Percentiles rank a stretch among this genome's conserved stretches.
These are phyloP conservation scores for Massariosphaeria phaeospora DNA, from an alignment of 495 filamentous ascomycete genomes.

Conservation along the genomic window DNA sequence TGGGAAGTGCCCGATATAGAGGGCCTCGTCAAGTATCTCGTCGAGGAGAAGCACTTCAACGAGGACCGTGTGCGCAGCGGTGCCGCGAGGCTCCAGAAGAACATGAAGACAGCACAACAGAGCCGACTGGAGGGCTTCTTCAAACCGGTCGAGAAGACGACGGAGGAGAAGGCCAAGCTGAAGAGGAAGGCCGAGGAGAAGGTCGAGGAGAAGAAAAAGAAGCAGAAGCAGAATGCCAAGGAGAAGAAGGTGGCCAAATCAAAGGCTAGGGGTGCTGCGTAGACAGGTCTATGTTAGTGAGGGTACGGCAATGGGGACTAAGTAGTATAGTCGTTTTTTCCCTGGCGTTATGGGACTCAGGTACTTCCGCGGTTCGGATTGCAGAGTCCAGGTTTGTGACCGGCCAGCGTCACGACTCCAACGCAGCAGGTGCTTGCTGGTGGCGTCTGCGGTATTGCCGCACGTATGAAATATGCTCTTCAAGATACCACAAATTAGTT, in stretches of 20 bases:
- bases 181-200: conserved; percentile 95
- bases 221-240: conserved; percentile 79
- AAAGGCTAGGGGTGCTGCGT: conserved; percentile 71
- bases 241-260: conserved; percentile 83
- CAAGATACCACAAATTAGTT: no score
- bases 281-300: no score
- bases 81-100: conserved; percentile 74
- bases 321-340: no score
- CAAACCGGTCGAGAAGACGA: conserved; percentile 84
- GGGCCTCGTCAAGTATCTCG: conserved; percentile 80
- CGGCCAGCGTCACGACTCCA: no score
- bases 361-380: no score
- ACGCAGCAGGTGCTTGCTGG: no score
- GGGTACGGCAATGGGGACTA: no score
- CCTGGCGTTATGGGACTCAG: no score
- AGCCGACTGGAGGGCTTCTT: conserved; percentile 95
- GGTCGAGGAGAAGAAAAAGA: conserved; percentile 84
- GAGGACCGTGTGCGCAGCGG: conserved; percentile 83
- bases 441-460: no score
- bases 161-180: conserved; percentile 70
- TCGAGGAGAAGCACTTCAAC: conserved; percentile 90
- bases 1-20: conserved; percentile 93
- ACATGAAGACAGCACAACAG: conserved; percentile 82
- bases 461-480: no score
- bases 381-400: no score